A percentile compares a stretch with the other conserved stretches of the same genome.
phyloP scores from a whole-genome alignment of 768 basidiomycete species.

The Hypholoma sublateritium region DNA sequence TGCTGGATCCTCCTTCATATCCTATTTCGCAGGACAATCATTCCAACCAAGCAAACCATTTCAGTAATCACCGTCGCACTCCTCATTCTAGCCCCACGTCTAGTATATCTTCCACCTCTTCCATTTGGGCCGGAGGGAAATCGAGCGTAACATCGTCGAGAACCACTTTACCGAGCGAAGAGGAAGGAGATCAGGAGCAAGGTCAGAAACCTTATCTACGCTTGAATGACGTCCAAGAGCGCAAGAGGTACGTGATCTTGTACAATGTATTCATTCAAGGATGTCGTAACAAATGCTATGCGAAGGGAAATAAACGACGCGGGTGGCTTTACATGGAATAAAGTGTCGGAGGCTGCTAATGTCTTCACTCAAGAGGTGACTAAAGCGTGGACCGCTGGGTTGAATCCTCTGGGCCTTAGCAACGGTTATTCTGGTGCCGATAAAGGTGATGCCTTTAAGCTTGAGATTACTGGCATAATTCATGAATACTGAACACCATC shows the following conservation, averaged over 20 bases:
- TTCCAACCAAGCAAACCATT: background rate
- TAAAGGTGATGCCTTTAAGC: constrained; percentile 3
- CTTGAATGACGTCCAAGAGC: background rate
- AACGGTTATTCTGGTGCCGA: constrained; percentile 27
- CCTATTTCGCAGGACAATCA: background rate
- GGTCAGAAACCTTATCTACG: background rate
- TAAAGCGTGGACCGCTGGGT: constrained; percentile 53
- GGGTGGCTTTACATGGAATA: constrained; percentile 42
- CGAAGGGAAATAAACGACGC: constrained; percentile 3
- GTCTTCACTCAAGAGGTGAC: constrained; percentile 55
- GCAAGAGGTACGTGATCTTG: background rate
- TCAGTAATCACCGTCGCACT: constrained; percentile 3
- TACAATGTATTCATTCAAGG: background rate
- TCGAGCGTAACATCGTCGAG: constrained; percentile 37
- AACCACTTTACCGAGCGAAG: constrained; percentile 44
- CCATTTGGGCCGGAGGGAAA: constrained; percentile 38
- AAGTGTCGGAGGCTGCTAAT: constrained; percentile 53
- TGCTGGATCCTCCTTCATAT: background rate
- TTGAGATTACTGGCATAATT: constrained; percentile 25
- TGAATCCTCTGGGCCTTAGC: constrained; percentile 43
- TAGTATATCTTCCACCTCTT: constrained; percentile 27
- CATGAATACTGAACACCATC: background rate
- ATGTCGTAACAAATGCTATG: background rate
- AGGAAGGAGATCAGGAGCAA: constrained; percentile 7
- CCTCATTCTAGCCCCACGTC: constrained; percentile 25